Conservation (phyloP, 306 rosid genomes). For the Erythrophleum fordii region DNA sequence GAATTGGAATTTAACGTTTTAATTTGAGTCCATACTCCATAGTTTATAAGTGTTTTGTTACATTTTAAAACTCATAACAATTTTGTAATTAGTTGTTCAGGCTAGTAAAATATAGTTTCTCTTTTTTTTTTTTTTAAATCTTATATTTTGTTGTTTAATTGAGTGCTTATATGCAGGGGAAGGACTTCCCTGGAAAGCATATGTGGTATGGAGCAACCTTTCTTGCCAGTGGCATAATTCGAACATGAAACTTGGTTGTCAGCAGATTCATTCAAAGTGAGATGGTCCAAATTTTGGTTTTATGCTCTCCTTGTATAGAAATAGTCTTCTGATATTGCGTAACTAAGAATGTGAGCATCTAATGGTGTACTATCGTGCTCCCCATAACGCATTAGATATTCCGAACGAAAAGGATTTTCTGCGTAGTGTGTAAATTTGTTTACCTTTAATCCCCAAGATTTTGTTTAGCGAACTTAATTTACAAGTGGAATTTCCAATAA, state of each 20-base stretch:
- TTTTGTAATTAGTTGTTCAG: neutral
- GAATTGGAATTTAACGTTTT: no score
- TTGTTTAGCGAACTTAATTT: neutral
- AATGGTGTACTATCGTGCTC: neutral
- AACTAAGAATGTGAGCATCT: slow-evolving; percentile 19
- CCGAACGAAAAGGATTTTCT: neutral
- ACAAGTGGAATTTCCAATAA: slow-evolving; percentile 6
- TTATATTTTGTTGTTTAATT: neutral
- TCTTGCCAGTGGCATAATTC: slow-evolving; percentile 13
- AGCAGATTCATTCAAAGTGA: slow-evolving; percentile 13
- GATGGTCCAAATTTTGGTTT: slow-evolving; percentile 11
- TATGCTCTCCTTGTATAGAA: neutral
- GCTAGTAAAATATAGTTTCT: neutral
- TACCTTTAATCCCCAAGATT: neutral
- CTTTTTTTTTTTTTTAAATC: neutral
- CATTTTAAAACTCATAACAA: neutral
- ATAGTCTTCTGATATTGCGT: neutral
- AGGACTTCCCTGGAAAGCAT: slow-evolving; percentile 22
- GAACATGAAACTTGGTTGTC: slow-evolving; percentile 25
- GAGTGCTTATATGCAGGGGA: slow-evolving; percentile 30
- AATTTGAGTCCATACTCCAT: neutral
- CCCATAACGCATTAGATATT: neutral
- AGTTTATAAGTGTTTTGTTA: neutral
- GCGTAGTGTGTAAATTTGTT: neutral
- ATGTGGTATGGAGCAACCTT: slow-evolving; percentile 4